phyloP scores from a whole-genome alignment of 2,329 filamentous ascomycete species.

The Cordyceps cicadae region DNA sequence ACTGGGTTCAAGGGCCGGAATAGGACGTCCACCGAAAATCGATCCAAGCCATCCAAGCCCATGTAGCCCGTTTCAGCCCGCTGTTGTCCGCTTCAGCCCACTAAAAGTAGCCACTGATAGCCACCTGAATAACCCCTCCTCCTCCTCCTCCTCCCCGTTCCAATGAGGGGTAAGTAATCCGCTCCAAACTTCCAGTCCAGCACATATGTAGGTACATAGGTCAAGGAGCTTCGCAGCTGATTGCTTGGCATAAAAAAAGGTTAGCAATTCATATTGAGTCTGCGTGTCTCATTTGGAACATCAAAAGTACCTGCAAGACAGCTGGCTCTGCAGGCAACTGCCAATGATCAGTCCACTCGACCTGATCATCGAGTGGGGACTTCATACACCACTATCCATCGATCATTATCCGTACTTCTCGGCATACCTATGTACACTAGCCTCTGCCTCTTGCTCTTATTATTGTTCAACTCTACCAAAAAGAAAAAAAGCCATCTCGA shows the following conservation, averaged over 20 bases:
- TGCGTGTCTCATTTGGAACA: not conserved
- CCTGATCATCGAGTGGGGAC: not conserved
- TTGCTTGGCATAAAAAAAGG: not conserved
- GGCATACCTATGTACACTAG: too few relatives aligned
- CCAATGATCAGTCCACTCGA: not conserved
- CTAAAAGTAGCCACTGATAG: not conserved
- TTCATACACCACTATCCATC: not conserved
- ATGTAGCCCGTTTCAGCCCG: not conserved
- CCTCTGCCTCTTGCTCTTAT: too few relatives aligned
- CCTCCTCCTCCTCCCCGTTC: not conserved
- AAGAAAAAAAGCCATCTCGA: not conserved
- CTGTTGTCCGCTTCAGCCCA: not conserved
- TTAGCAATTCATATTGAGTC: not conserved
- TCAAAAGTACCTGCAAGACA: constrained; percentile 1
- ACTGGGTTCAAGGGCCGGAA: not conserved
- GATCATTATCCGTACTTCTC: too few relatives aligned
- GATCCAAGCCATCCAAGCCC: not conserved
- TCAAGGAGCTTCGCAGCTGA: not conserved
- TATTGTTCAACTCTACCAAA: not conserved
- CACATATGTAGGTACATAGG: not conserved
- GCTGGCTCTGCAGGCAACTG: not conserved
- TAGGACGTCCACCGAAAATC: not conserved
- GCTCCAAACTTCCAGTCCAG: not conserved
- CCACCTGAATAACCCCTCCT: not conserved
- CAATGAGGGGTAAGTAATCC: not conserved